Evolutionary conservation across 768 basidiomycete genomes (phyloP).

Genomic region (Filobasidium floriforme): DNA sequence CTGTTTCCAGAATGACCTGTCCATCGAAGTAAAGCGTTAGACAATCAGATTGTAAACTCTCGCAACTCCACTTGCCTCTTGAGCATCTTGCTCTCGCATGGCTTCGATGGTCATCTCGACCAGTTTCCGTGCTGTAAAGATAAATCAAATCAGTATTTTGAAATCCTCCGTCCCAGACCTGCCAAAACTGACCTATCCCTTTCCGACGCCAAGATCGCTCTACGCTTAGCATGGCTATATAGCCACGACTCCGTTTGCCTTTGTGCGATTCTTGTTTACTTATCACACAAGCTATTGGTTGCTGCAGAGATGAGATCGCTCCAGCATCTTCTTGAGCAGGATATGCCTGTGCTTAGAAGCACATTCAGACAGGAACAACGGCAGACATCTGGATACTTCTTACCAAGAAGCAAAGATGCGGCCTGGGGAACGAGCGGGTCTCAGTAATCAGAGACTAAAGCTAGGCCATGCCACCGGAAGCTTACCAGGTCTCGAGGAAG

Average conservation of each 20-base stretch:
- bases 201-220: conserved; percentile 73
- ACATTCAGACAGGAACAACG: neutral
- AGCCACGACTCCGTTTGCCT: conserved; percentile 67
- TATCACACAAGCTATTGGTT: conserved; percentile 82
- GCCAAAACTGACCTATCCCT: conserved; percentile 68
- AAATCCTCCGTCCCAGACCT: neutral
- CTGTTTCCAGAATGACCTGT: conserved; percentile 90
- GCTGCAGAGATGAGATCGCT: conserved; percentile 32
- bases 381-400: neutral
- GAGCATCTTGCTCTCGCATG: conserved; percentile 74
- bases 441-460: neutral
- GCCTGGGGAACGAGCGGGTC: conserved; percentile 53
- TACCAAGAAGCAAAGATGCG: conserved; percentile 70
- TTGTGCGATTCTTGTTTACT: conserved; percentile 92
- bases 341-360: conserved; percentile 52
- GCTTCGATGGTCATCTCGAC: conserved; percentile 72
- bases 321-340: conserved; percentile 47
- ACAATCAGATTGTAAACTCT: neutral
- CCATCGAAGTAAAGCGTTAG: neutral
- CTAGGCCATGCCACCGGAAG: neutral
- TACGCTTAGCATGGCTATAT: conserved; percentile 97
- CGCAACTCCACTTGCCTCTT: conserved; percentile 59
- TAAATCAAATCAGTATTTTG: conserved; percentile 32
- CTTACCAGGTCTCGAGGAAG: conserved; percentile 91
- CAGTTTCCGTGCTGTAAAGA: conserved; percentile 65